Base-by-base conservation (phyloP, 2,329 filamentous ascomycete species). In the Cladosporium sp. region DNA sequence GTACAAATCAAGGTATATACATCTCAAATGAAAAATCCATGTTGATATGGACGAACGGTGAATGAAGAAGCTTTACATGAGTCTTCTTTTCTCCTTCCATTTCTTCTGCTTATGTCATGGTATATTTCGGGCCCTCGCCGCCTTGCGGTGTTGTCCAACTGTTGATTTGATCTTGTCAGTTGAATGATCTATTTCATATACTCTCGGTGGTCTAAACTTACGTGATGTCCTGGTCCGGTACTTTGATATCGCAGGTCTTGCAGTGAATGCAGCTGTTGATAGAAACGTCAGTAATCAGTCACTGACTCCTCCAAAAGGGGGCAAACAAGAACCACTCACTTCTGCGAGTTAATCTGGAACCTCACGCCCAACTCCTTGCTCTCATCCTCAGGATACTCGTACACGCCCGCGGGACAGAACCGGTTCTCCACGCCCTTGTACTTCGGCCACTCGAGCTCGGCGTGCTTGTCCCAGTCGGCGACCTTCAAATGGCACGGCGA, bases 201-300 rank as follows among this genome's bases (percentile, higher is more conserved):
- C n/a, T n/a, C n/a, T n/a, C n/a, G n/a, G n/a, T n/a, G n/a, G n/a
- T n/a, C n/a, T n/a, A 15, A 39, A 48, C 52, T 52, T 43, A 54
- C 52, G 96, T 96, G 72, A 99, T 97, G 67, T 97, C 93, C 74
- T 99, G 93, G 56, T 85, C 82, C 7, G 93, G 93, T 13, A 89
- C 92, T 75, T 99, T 99, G 75, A 99, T 99, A 70, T 99, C 93
- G 69, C 93, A 99, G 12, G 93, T 99, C 80, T 99, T 99, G 80
- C 93, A 99, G 73, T 99, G 93, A 58, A 99, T 95, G 69, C 93
- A 99, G 73, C 50, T 52, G 29, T 96, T 60, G 34, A n/a, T n/a
- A 18, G n/a, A 36, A 11, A 3, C 43, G 66, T 68, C 64, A 73
- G 64, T 37, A n/a, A n/a, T n/a, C n/a, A n/a, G n/a, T n/a, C n/a